Percentiles rank a stretch among this genome's conserved stretches.
These are phyloP conservation scores for Cercospora sp. DNA, from an alignment of 2,329 filamentous ascomycete species.

Conservation along the genomic window DNA sequence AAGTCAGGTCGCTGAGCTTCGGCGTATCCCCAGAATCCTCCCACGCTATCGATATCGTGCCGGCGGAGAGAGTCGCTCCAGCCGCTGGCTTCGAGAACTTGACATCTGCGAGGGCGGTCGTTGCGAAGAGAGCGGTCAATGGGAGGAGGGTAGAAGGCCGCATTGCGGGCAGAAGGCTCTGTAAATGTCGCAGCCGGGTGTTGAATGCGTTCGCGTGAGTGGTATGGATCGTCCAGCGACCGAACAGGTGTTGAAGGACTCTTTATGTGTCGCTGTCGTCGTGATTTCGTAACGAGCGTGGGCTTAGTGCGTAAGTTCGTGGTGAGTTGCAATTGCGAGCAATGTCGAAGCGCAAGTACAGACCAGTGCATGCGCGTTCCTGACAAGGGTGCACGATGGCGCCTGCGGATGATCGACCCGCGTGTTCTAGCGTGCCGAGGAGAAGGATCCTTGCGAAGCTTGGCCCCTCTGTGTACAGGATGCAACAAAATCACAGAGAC, in stretches of 20 bases:
- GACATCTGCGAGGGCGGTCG: constrained; percentile 53
- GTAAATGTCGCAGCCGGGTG: not conserved
- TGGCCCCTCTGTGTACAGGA: not conserved
- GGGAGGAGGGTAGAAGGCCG: constrained; percentile 12
- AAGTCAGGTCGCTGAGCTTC: constrained; percentile 50
- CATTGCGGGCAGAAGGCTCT: constrained; percentile 7
- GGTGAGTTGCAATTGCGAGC: not conserved
- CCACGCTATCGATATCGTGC: constrained; percentile 58
- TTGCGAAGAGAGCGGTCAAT: constrained; percentile 40
- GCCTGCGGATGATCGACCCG: constrained; percentile 8
- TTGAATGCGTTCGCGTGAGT: not conserved
- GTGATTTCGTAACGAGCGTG: not conserved
- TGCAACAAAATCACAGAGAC: not conserved
- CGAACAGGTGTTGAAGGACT: not conserved
- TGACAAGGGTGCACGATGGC: constrained; percentile 2
- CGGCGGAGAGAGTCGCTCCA: constrained; percentile 53
- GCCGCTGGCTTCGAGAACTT: constrained; percentile 56
- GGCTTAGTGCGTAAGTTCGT: not conserved
- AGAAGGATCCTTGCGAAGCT: not conserved
- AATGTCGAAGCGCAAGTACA: not conserved
- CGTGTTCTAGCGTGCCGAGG: not conserved
- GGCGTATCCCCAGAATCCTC: constrained; percentile 56
- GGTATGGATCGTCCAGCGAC: not conserved
- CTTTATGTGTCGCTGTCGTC: not conserved
- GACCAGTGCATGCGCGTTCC: not conserved